Conservation (phyloP, 768 basidiomycete genomes). For the Podaxis sp. region DNA sequence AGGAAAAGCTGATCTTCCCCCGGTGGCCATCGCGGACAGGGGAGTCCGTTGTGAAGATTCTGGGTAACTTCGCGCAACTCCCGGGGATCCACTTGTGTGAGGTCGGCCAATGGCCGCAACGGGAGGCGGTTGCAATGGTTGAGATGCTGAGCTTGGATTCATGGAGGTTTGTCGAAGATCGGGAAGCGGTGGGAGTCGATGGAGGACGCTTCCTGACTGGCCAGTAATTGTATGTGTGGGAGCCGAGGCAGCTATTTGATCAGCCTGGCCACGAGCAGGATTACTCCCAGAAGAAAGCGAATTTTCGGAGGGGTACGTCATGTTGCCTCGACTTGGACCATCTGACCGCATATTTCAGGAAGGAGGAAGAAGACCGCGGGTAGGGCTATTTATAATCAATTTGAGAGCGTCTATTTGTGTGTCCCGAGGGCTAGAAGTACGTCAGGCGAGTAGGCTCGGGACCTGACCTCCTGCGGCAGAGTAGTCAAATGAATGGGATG, state of each 20-base stretch:
- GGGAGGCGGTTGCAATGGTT: neutral
- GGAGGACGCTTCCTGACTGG: neutral
- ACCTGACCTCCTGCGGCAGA: neutral
- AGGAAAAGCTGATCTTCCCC: neutral
- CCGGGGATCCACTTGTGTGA: neutral
- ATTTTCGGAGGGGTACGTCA: neutral
- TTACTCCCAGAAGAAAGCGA: constrained; percentile 3
- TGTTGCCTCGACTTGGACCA: neutral
- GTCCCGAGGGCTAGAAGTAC: neutral
- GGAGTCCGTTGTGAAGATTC: neutral
- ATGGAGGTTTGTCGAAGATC: neutral
- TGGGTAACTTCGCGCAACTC: neutral
- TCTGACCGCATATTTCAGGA: neutral
- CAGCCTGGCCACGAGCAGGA: neutral
- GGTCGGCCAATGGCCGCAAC: neutral
- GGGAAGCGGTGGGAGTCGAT: neutral
- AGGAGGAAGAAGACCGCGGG: neutral
- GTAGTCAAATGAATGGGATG: neutral
- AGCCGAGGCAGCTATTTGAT: neutral
- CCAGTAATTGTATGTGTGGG: neutral
- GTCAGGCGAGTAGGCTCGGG: neutral
- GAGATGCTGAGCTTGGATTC: neutral
- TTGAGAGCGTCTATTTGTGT: neutral
- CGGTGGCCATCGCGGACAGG: neutral
- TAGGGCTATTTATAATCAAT: neutral